Evolutionary conservation across 768 basidiomycete genomes (phyloP).

Genomic region (Mycena latifolia): DNA sequence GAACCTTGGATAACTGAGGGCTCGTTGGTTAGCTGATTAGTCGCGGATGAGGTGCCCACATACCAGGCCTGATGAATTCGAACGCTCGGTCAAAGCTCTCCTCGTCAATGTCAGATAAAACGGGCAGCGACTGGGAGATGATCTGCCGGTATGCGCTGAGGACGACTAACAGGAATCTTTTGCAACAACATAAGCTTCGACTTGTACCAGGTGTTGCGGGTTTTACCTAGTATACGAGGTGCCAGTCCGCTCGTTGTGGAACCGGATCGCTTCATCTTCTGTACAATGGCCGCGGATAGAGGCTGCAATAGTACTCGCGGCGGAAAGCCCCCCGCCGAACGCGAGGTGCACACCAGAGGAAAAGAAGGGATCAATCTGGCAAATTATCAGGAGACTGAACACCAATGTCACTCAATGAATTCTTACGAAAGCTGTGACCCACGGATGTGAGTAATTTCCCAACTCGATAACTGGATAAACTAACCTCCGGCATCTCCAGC

Average conservation of each 20-base stretch:
- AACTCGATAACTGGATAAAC: not conserved
- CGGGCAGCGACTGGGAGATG: slow-evolving; percentile 50
- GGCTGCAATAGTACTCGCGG: no score
- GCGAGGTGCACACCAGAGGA: no score
- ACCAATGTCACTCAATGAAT: slow-evolving; percentile 47
- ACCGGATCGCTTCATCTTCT: slow-evolving; percentile 44
- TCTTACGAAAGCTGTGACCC: slow-evolving; percentile 35
- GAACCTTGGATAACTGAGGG: slow-evolving; percentile 47
- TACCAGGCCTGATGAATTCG: slow-evolving; percentile 55
- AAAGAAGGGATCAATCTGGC: no score
- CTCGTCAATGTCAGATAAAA: slow-evolving; percentile 57
- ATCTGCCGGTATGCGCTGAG: slow-evolving; percentile 64
- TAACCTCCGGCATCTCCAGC: slow-evolving; percentile 54
- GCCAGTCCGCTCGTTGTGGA: slow-evolving; percentile 47
- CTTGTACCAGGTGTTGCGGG: not conserved
- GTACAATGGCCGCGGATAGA: no score
- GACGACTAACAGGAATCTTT: slow-evolving; percentile 60
- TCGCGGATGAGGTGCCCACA: not conserved
- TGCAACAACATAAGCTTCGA: no score
- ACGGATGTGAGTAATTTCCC: no score
- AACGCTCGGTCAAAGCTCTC: slow-evolving; percentile 64
- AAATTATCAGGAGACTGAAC: slow-evolving; percentile 51
- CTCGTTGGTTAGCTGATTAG: not conserved
- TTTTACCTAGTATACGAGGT: slow-evolving; percentile 50
- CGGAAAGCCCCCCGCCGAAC: no score